Evolutionary conservation across 1,139 yeast genomes (phyloP), one percentile per base, ranked within the genome.

Genomic region (Yamadazyma aaseri): DNA sequence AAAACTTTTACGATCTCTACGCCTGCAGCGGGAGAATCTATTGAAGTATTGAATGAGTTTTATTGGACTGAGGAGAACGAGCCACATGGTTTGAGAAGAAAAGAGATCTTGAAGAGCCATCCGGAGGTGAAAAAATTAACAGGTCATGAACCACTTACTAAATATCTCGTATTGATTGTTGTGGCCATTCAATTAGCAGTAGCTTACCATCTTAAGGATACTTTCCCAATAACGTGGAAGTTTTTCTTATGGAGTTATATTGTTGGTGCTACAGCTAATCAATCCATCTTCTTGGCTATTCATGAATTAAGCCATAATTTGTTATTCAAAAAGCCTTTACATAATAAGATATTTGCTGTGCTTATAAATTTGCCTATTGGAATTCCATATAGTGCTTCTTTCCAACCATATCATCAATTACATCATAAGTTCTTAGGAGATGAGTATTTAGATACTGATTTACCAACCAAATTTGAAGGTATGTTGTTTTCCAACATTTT

Each of bases 401-500:
- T 89, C 60, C 87, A 84, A 41, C 96, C 96, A 8, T 89, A 89
- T 57, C 97, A 89, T 52, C 86, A 86, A 55, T 69, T 89, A 31
- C 97, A 89, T 53, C 97, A 89, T 60, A 89, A 89, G 58, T 87
- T 84, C 51, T 62, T 85, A 54, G 97, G 97, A n/a, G 96, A 89
- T 55, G 83, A 79, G 47, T 69, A 72, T 32, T 79, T 79, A 51
- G 97, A 89, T 56, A 84, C 96, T 1, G 97, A 89, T 56, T 67
- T 89, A 44, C 97, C 97, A 25, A 89, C 96, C 0, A 57, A 60
- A 25, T 69, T 78, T 23, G 97, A 89, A 58, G 94, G 94, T 0
- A 36, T 81, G 3, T 55, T 89, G 8, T 69, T 89, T 35, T 81
- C 90, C 20, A 84, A 79, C 44, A 76, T 86, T 3, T 71, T 86